phyloP scores from a whole-genome alignment of 2,329 filamentous ascomycete species.

The Magnaporthiopsis incrustans region DNA sequence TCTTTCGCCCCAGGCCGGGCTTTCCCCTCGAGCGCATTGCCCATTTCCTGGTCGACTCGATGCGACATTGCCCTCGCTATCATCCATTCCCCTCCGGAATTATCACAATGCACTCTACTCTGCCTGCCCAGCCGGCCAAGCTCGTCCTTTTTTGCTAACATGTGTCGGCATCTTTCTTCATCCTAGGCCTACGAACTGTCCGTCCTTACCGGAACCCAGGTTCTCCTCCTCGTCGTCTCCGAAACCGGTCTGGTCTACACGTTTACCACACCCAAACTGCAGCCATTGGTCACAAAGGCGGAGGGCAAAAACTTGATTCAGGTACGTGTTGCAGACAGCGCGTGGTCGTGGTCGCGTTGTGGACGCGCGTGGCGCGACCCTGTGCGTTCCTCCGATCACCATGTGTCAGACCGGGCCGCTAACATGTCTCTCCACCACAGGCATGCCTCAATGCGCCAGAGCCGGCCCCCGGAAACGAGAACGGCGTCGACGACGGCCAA shows the following conservation, averaged over 20 bases:
- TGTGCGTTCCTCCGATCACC: conserved; percentile 5
- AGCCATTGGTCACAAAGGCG: conserved; percentile 94
- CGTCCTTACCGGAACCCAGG: conserved; percentile 95
- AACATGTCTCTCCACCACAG: conserved; percentile 36
- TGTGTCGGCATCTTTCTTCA: conserved; percentile 8
- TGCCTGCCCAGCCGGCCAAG: not conserved
- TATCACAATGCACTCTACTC: not conserved
- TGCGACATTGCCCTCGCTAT: not conserved
- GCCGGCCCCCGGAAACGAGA: conserved; percentile 71
- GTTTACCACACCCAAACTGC: conserved; percentile 96
- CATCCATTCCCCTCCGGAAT: not conserved
- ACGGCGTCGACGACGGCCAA: conserved; percentile 70
- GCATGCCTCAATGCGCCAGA: conserved; percentile 96
- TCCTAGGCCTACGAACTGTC: conserved; percentile 84
- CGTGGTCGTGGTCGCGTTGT: conserved; percentile 22
- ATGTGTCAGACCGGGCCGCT: conserved; percentile 2
- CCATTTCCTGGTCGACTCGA: not conserved
- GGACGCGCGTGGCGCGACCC: not conserved
- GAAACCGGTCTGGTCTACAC: conserved; percentile 97
- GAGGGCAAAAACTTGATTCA: conserved; percentile 99
- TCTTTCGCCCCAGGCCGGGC: not conserved
- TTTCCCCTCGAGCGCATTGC: not conserved
- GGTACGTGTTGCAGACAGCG: conserved; percentile 48
- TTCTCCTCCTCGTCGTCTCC: conserved; percentile 90
- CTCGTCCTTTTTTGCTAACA: conserved; percentile 7